Evolutionary conservation across 495 filamentous ascomycete species (phyloP), one percentile per base, ranked within the genome.

Genomic region (Echria macrotheca): DNA sequence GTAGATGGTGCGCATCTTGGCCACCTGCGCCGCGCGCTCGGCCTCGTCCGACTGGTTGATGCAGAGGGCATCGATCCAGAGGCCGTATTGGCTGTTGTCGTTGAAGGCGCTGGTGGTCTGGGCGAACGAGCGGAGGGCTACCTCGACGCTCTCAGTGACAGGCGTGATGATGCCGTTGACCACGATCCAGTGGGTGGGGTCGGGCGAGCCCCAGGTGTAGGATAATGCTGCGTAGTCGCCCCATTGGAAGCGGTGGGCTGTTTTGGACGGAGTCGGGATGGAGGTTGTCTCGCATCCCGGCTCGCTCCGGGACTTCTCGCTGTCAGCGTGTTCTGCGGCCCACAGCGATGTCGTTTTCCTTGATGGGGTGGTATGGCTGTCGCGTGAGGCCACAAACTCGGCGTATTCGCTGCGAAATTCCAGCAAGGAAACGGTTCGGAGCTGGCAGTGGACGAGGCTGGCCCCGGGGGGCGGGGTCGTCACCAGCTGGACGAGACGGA

Each of bases 31-130:
- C 4, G 40, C 40, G 5, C 17, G 15, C 11, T 43, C 40, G 3
- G 19, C 11, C 7, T 43, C 40, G 40, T 25, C 23, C 19, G 7
- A 19, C 22, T 43, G 40, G 40, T 24, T 26, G 40, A 43, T 43
- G 5, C 40, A 43, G 6, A 43, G 5, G 7, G 40, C 18, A 14
- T 43, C 40, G n/a, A 43, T 23, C 40, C 40, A 43, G 40, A 43
- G 40, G 2, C 17, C 10, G 7, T 41, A 37, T n/a, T n/a, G n/a
- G n/a, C n/a, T n/a, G 8, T 14, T 6, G 9, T 17, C 33, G 33
- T 5, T 37, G 15, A 37, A 37, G 15, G 15, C 15, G 7, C 15
- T 14, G 5, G 7, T 14, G 7, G 7, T 14, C 7, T 12, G 6
- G 7, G 33, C 33, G 14, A 37, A 14, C 15, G 33, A 8, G 5